Conservation (phyloP, 2,329 filamentous ascomycete genomes). For the Verticillium zaregamsianum region DNA sequence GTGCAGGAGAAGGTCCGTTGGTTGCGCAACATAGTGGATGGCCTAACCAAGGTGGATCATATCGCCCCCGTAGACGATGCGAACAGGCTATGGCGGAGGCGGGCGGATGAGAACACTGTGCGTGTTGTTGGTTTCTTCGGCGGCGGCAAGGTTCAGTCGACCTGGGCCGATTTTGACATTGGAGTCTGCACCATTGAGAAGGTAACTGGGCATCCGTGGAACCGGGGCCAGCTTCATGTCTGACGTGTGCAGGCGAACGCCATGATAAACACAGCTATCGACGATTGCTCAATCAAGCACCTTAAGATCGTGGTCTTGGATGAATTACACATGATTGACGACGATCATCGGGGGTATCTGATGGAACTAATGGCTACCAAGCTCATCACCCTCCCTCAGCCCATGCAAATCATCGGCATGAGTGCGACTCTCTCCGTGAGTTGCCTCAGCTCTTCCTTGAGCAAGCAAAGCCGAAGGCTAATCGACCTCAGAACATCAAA, state of each 20-base stretch:
- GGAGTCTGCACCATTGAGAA: conserved; percentile 80
- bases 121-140: conserved; percentile 72
- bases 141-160: conserved; percentile 61
- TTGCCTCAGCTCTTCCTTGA: conserved; percentile 2
- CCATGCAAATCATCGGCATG: conserved; percentile 72
- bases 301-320: conserved; percentile 68
- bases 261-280: conserved; percentile 68
- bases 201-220: conserved; percentile 20
- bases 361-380: conserved; percentile 73
- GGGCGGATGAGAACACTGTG: conserved; percentile 54
- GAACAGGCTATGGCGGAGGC: conserved; percentile 45
- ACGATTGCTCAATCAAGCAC: conserved; percentile 62
- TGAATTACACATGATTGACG: conserved; percentile 79
- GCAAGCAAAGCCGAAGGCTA: background rate
- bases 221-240: background rate
- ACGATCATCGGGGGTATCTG: conserved; percentile 70
- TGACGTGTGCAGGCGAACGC: conserved; percentile 58
- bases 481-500: conserved; percentile 55
- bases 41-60: conserved; percentile 40
- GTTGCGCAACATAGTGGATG: conserved; percentile 63
- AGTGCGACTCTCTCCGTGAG: conserved; percentile 70
- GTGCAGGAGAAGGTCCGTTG: conserved; percentile 77
- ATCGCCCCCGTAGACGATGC: conserved; percentile 25
- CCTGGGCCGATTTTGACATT: conserved; percentile 73
- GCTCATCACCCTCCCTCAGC: conserved; percentile 61